phyloP scores from a whole-genome alignment of 2,329 filamentous ascomycete species.

The Ophiostoma sp. region DNA sequence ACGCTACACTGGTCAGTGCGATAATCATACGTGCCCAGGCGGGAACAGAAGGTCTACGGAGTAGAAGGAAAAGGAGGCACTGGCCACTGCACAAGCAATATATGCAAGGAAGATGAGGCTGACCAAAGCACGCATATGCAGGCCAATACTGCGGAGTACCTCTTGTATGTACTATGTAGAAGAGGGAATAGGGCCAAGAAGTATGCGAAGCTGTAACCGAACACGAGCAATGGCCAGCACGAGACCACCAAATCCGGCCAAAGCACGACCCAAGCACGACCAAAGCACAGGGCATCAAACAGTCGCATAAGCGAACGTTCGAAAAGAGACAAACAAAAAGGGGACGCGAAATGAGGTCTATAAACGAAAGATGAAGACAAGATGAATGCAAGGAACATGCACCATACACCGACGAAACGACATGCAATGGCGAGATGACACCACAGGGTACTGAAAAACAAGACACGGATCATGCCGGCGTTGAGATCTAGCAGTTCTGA shows the following conservation, averaged over 20 bases:
- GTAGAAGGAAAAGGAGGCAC: neutral
- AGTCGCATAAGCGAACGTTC: neutral
- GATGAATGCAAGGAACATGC: neutral
- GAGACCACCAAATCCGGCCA: neutral
- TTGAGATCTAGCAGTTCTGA: neutral
- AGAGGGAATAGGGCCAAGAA: neutral
- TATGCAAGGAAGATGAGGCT: neutral
- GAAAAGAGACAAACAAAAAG: neutral
- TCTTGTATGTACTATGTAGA: too few species aligned
- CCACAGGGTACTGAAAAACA: neutral
- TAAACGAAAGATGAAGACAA: too few species aligned
- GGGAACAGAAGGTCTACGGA: neutral
- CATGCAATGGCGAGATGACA: neutral
- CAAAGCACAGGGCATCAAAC: neutral
- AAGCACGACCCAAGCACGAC: neutral
- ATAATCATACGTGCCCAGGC: neutral
- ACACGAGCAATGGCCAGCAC: neutral
- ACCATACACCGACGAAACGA: neutral
- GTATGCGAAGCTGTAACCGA: neutral
- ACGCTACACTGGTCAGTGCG: neutral
- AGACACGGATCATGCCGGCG: neutral
- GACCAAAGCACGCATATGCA: neutral
- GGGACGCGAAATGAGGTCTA: neutral
- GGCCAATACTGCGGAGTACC: neutral
- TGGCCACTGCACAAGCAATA: neutral